Evolutionary conservation across 2,329 filamentous ascomycete species (phyloP), one percentile per base, ranked within the genome.

Genomic region (Diaporthe citri): DNA sequence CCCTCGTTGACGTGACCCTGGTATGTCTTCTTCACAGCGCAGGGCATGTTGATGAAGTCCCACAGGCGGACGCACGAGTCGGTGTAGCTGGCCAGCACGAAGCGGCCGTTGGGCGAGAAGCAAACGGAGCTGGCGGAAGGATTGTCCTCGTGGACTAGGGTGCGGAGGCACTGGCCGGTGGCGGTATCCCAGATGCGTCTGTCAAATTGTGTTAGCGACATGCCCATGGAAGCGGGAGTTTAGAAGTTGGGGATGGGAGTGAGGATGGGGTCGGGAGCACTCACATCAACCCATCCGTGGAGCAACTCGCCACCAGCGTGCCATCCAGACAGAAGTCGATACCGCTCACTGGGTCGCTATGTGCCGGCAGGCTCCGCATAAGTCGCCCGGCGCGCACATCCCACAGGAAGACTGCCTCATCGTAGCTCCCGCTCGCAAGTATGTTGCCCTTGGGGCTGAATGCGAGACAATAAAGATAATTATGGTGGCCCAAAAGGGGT

Each of bases 401-500:
- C 97, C 97, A 99, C 7, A 99, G 85, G 78, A 98, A 98, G 0
- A 99, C 95, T 6, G 97, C 97, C 86, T 99, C 97, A 79, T 99
- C 97, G 84, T 98, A 98, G 77, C 94, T 97, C 17, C 97, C 97
- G 78, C 94, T 97, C 22, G 96, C 97, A 46, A 99, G 90, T 82
- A 98, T 98, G 81, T 99, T 99, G 34, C 97, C 97, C 83, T 98
- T 98, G 2, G 97, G 97, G n/a, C 95, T 96, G 83, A 98, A 98
- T 8, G 96, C 95, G 46, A 99, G 88, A 69, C 93, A 95, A 84
- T 97, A 98, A 43, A 99, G 93, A 84, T 98, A 98, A 84, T 97
- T 98, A 83, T 98, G 95, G 80, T 99, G 97, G 3, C 97, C 96
- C 34, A 94, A 88, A 78, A 98, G 87, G 7, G 91, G 90, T 2